phyloP scores from a whole-genome alignment of 1,284 basidiomycete genomes.

The Volvariella volvacea region DNA sequence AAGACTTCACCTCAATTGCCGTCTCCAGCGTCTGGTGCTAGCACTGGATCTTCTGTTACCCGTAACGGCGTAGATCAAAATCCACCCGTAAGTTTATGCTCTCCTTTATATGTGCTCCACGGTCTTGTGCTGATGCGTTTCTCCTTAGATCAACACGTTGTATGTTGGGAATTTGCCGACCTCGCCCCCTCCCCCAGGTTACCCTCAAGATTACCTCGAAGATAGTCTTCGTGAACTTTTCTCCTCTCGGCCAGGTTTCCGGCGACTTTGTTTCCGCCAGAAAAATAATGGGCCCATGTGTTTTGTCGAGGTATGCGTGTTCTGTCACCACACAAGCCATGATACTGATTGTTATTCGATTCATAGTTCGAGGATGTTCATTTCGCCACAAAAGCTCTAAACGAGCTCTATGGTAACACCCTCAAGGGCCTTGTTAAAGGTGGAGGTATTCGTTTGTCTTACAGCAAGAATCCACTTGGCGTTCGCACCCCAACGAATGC shows the following conservation, averaged over 20 bases:
- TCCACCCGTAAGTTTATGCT: slow-evolving; percentile 58
- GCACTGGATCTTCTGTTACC: slow-evolving; percentile 24
- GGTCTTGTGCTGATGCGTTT: slow-evolving; percentile 2
- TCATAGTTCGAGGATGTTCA: slow-evolving; percentile 85
- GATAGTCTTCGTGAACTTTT: slow-evolving; percentile 82
- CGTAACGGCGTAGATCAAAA: slow-evolving; percentile 81
- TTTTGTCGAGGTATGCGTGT: slow-evolving; percentile 75
- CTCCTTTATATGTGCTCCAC: slow-evolving; percentile 6
- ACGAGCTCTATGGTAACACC: slow-evolving; percentile 88
- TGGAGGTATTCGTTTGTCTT: slow-evolving; percentile 90
- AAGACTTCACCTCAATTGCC: slow-evolving; percentile 45
- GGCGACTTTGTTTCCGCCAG: slow-evolving; percentile 89
- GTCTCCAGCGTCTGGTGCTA: slow-evolving; percentile 45
- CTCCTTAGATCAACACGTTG: slow-evolving; percentile 76
- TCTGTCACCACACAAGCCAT: slow-evolving; percentile 6
- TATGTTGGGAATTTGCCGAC: slow-evolving; percentile 93
- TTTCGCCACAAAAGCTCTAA: slow-evolving; percentile 79
- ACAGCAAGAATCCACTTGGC: slow-evolving; percentile 92
- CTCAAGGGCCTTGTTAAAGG: slow-evolving; percentile 89
- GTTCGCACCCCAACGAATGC: slow-evolving; percentile 73
- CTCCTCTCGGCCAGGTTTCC: slow-evolving; percentile 73
- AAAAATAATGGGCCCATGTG: slow-evolving; percentile 98
- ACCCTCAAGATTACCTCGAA: slow-evolving; percentile 76
- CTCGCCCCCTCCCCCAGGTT: slow-evolving; percentile 54
- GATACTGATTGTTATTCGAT: slow-evolving; percentile 11